Base-by-base conservation (phyloP, 805 yeast species). In the Zygoascus biomembranicola region DNA sequence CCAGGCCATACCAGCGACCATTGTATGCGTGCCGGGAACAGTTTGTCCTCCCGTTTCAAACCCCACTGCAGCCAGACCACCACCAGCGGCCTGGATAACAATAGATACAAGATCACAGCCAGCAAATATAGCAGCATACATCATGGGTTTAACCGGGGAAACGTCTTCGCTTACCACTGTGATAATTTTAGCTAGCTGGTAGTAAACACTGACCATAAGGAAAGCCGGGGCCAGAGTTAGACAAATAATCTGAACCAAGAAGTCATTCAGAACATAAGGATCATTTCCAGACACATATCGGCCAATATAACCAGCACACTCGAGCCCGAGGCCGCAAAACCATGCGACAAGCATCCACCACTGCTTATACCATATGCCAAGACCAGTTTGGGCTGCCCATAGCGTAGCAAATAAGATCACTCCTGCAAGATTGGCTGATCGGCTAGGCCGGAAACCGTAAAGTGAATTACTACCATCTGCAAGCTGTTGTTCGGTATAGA, bases 191-290 rank as follows among this genome's bases (percentile, higher is more conserved):
- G 85, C 89, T 58, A 89, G 69, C 52, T 82, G 73, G 59, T 77
- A 84, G 69, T 89, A 90, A 2, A 89, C 73, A 1, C 92, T 96
- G 3, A 86, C 96, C 87, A 87, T 85, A 46, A 86, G 72, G 66
- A 89, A 85, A 19, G 87, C 88, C 0, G 96, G 96, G 0, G 88
- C 92, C 48, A 89, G 68, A 0, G 92, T 87, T 53, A 88, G 69
- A 61, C 83, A 74, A 52, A 82, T 77, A 57, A 84, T 77, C 66
- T 89, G 95, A 61, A 82, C 68, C 44, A 85, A 63, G 62, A 75
- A 89, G 31, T 74, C 70, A 50, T 74, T 66, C 43, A 68, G 57
- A 39, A 69, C 62, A 14, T 57, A 41, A 23, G 59, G 54, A 57
- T 77, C 63, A 45, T 63, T 58, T 18, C 76, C 73, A 1, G 83